Percentiles rank a stretch among this genome's conserved stretches.
phyloP scores from a whole-genome alignment of 495 filamentous ascomycete genomes.

The Xylaria curta region DNA sequence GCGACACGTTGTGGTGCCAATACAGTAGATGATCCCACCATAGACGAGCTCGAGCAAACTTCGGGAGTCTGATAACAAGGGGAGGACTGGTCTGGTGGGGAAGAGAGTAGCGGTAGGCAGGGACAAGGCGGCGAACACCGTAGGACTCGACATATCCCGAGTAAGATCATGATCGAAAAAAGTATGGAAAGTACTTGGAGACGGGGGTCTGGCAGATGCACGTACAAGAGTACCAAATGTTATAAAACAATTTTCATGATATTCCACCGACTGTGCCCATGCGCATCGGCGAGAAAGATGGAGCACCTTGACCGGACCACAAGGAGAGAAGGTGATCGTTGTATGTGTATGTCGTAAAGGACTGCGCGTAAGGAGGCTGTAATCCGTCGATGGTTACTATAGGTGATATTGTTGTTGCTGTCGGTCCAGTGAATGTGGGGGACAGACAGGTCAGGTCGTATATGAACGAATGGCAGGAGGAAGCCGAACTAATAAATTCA shows the following conservation, averaged over 20 bases:
- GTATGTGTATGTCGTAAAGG: background rate
- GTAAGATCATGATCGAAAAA: slow-evolving; percentile 4
- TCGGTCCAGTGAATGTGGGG: slow-evolving; percentile 10
- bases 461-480: slow-evolving; percentile 7
- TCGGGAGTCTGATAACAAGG: background rate
- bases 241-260: background rate
- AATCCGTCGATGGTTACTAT: background rate
- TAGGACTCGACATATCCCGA: slow-evolving; percentile 21
- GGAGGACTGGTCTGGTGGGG: background rate
- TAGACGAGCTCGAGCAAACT: background rate
- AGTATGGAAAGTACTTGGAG: background rate
- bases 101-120: background rate
- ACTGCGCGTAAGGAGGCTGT: slow-evolving; percentile 5
- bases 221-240: background rate
- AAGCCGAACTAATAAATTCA: background rate
- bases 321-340: background rate
- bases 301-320: background rate
- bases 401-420: background rate
- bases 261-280: background rate
- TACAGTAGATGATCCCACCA: background rate
- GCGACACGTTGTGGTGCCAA: background rate
- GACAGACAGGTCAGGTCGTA: slow-evolving; percentile 11
- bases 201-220: background rate
- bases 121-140: slow-evolving; percentile 3
- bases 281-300: background rate